Base-by-base conservation (phyloP, 331 rosid species). In the Ulmus americana region DNA sequence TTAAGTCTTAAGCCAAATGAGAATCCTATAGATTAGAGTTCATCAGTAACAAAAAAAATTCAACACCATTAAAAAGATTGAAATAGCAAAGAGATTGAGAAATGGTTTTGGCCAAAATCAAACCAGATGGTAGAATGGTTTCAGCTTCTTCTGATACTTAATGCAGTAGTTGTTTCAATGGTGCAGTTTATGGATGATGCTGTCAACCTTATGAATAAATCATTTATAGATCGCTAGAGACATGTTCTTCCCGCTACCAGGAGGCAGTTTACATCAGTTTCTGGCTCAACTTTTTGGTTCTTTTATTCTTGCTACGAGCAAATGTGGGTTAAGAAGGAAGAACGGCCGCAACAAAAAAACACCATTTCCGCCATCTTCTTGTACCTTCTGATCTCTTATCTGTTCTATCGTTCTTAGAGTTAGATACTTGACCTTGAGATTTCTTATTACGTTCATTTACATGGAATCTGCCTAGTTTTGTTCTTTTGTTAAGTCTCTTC, bases 181-280 rank as follows among this genome's bases (percentile, higher is more conserved):
- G 13, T 77, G 88, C 91, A 91, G 97, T 80, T 88, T 83, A 83
- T 91, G 97, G 97, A 91, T 60, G 85, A 83, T 3, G 97, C 97
- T 0, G 95, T 88, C 61, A 81, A 75, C 59, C 95, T 91, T 40
- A 91, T 91, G 97, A 84, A 91, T 73, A 91, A 86, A 73, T 88
- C 97, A 41, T 91, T 88, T 64, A 81, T 86, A 60, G 97, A 91
- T 72, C 96, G 91, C 53, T 91, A 77, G 81, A 41, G 44, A 28
- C 5, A 1, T 3, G 5, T n/a, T 8, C 70, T 55, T 66, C 22
- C 10, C 20, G 53, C 58, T 50, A 42, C 35, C 45, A 58, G 39
- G 48, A 72, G 51, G 14, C 72, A 68, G 76, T 61, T 59, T 58
- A 69, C 63, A 61, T n/a, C 76, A 42, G 43, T 61, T 76, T 73